Evolutionary conservation across 1,284 basidiomycete genomes (phyloP), one percentile per base, ranked within the genome.

Genomic region (Sanguinoderma infundibulare): DNA sequence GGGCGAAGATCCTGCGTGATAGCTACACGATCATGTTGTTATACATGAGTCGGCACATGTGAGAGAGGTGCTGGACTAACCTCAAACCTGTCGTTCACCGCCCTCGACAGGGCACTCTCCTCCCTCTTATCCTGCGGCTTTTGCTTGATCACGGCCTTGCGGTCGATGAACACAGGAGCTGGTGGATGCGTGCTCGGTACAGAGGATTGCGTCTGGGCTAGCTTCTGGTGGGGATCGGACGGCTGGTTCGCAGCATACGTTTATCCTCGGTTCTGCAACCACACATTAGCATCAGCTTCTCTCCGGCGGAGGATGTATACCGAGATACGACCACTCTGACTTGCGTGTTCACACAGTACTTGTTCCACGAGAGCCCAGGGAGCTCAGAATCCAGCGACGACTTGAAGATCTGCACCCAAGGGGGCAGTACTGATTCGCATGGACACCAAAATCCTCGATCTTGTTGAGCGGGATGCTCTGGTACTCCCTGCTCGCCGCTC

Each of bases 331-430:
- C 95, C 90, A 71, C 92, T 95, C 72, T 96, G 94, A 70, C 92
- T 93, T 34, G 99, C 0, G 97, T 98, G 69, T 94, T 96, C 20
- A 97, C 94, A 98, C 97, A 99, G 72, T 99, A 99, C 79, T 98
- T 98, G 80, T 99, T 98, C 97, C 97, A 99, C 24, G 99, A 78
- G 72, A 96, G 78, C 34, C 92, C 92, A 32, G 98, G 82, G 14
- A 99, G 78, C 69, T 95, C 88, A 22, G 88, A 89, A 72, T 99
- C 97, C 49, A 96, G 78, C 60, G 84, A 87, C 20, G 89, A 92
- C 77, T 97, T 98, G 86, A 98, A 99, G 57, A 98, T 91, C 74
- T 97, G 92, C 24, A 99, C 90, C 49, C 94, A 24, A 99, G 84
- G 17, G 89, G 91, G 74, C 99, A 99, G 75, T 99, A 99, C 65